Evolutionary conservation across 176 grass and related monocot species (phyloP).

Genomic region (Bonia amplexicaulis): DNA sequence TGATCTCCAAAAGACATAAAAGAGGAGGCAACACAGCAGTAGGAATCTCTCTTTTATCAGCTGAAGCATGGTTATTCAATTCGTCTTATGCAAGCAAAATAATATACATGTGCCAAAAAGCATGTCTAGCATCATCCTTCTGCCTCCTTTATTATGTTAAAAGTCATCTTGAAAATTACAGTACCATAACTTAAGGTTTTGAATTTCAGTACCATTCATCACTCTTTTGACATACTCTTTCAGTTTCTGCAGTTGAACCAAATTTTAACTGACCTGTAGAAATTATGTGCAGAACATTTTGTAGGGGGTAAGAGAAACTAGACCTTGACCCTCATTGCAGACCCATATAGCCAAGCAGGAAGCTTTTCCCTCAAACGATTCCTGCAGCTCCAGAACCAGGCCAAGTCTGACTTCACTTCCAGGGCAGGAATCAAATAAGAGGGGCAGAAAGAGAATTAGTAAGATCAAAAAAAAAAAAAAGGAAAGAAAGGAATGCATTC

Average conservation of each 20-base stretch:
- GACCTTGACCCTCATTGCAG: neutral
- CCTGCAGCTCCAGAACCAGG: conserved; percentile 19
- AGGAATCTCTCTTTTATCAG: conserved; percentile 37
- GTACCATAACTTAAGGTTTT: neutral
- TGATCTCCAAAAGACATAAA: neutral
- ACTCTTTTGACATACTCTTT: neutral
- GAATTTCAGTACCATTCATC: neutral
- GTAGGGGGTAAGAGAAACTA: neutral
- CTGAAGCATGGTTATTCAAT: conserved; percentile 46
- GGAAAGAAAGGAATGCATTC: conserved; percentile 74
- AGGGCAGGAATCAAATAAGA: conserved; percentile 38
- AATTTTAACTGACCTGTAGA: neutral
- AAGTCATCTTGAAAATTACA: conserved; percentile 1
- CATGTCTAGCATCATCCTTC: neutral
- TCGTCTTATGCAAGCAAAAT: conserved; percentile 36
- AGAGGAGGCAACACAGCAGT: neutral
- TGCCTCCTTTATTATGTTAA: neutral
- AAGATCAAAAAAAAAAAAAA: neutral
- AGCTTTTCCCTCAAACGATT: conserved; percentile 20
- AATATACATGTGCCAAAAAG: conserved; percentile 30
- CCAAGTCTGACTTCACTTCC: conserved; percentile 34
- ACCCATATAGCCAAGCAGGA: neutral
- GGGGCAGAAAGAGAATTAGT: conserved; percentile 21
- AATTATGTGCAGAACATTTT: neutral
- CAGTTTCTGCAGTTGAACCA: neutral